Evolutionary conservation across 1,139 yeast genomes (phyloP), one percentile per base, ranked within the genome.

Genomic region (Pichia sp.): DNA sequence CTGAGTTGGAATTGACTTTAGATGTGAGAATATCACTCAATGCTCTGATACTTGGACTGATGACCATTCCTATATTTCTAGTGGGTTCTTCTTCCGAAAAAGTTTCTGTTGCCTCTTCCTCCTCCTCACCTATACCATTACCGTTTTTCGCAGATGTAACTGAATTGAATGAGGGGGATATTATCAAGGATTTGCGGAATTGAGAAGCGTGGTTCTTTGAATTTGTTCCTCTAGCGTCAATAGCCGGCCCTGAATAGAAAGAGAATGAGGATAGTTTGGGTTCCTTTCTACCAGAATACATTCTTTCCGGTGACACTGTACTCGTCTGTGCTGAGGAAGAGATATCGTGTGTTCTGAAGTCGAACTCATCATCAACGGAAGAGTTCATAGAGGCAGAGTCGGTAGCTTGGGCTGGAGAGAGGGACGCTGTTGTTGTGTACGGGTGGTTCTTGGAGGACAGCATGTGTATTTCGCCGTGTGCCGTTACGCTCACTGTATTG

Each of bases 1-100:
- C 22, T 12, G 10, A 14, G n/a, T 29, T 19, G 5, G 33, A 27
- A 7, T 33, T 30, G 13, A 47, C 41, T 38, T 59, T 58, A 40
- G 60, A 62, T 38, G 62, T 66, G 33, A 73, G 57, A 16, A 70
- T 68, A 34, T 55, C 59, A 47, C 71, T 77, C 45, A 74, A 56
- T 2, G 76, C 76, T 46, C 67, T 69, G 49, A 74, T 64, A 27
- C 76, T 69, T 7, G 80, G 80, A 30, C 77, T 71, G 22, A 61
- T 62, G 32, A 64, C 63, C 68, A 74, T 70, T 5, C 57, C 58
- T 6, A 56, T 40, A 25, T 44, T 44, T 14, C 35, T 43, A 9
- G 62, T 58, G 18, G 61, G 62, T 6, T 46, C 50, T 36, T 56
- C 61, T 6, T 26, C 20, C 3, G 78, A 69, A 51, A 61, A 16